Evolutionary conservation across 2,329 filamentous ascomycete genomes (phyloP).

Genomic region (Diaporthe helianthi): DNA sequence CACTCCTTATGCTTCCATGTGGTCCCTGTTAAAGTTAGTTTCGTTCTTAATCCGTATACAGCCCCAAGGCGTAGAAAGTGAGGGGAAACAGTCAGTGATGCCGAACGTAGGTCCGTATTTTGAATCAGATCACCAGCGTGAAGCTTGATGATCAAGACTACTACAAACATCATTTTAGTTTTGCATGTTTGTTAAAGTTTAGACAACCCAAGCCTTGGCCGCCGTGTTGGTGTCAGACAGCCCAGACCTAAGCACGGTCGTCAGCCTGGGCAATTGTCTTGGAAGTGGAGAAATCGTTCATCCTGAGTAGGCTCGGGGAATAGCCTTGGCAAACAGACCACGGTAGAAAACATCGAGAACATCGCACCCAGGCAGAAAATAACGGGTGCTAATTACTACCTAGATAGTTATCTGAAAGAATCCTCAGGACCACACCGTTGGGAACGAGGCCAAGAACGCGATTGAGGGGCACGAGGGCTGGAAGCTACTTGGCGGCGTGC

Average conservation of each 20-base stretch:
- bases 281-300: slow-evolving; percentile 15
- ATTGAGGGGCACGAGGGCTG: background rate
- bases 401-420: background rate
- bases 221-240: background rate
- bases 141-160: background rate
- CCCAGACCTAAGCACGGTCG: background rate
- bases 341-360: background rate
- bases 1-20: background rate
- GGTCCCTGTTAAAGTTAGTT: no score
- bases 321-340: background rate
- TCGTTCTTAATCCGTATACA: no score
- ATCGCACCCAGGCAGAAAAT: background rate
- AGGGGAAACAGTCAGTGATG: background rate
- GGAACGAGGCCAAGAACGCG: background rate
- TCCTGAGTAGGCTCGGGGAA: background rate
- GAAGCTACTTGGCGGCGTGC: background rate
- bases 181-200: background rate
- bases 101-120: background rate
- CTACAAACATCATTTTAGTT: background rate
- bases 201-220: slow-evolving; percentile 8
- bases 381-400: background rate
- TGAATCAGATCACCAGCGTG: background rate
- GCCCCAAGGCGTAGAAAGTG: no score
- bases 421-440: background rate
- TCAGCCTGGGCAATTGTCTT: background rate